phyloP scores from a whole-genome alignment of 2,329 filamentous ascomycete species.

The Cordyceps tenuipes region DNA sequence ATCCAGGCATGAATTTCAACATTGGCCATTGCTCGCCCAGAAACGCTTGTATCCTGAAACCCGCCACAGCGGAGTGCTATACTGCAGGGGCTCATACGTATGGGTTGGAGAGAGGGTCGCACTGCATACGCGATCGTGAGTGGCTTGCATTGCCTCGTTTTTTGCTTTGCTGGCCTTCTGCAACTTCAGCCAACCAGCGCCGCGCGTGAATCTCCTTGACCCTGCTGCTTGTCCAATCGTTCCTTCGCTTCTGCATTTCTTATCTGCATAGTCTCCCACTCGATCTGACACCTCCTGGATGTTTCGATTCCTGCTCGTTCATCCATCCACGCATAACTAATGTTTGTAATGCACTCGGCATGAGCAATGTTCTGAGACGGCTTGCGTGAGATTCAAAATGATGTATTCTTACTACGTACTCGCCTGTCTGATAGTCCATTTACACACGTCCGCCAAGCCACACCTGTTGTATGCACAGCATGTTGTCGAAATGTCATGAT shows the following conservation, averaged over 20 bases:
- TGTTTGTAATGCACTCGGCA: not conserved
- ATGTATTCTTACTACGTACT: not conserved
- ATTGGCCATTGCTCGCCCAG: not conserved
- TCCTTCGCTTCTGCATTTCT: not conserved
- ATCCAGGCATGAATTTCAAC: too few species aligned
- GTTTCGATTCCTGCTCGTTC: not conserved
- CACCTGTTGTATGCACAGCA: not conserved
- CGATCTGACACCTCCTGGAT: slow-evolving; percentile 1
- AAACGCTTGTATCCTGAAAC: slow-evolving; percentile 7
- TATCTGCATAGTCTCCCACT: not conserved
- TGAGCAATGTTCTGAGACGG: not conserved
- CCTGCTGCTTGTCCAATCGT: not conserved
- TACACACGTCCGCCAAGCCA: slow-evolving; percentile 1
- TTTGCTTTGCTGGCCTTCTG: not conserved
- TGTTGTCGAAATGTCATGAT: not conserved
- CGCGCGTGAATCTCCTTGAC: not conserved
- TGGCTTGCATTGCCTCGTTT: not conserved
- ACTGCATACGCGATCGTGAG: slow-evolving; percentile 1
- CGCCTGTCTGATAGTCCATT: not conserved
- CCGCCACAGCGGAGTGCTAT: slow-evolving; percentile 9
- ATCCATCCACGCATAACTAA: not conserved
- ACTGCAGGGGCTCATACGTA: not conserved
- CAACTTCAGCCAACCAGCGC: not conserved
- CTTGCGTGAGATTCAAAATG: not conserved
- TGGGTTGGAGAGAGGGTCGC: not conserved